These are phyloP conservation scores for Moesziomyces aphidis DNA, from an alignment of 1,284 basidiomycete genomes.

Conservation along the genomic window DNA sequence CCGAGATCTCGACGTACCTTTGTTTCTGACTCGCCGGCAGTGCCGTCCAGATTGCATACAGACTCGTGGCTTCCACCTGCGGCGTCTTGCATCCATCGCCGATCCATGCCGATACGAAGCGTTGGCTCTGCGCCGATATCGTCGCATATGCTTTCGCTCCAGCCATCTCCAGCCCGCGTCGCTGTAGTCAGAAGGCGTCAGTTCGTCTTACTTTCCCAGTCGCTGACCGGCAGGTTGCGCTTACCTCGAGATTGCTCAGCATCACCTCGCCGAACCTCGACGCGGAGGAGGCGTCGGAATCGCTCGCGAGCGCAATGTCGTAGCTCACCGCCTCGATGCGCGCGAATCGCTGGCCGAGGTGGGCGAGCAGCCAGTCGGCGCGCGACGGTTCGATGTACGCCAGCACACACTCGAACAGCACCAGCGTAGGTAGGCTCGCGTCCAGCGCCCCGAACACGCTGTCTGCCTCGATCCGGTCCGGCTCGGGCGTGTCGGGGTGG, in stretches of 20 bases:
- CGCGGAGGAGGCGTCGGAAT: slow-evolving; percentile 4
- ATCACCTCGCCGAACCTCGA: slow-evolving; percentile 64
- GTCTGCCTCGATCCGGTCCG: slow-evolving; percentile 11
- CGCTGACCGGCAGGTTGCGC: background rate
- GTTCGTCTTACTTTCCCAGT: background rate
- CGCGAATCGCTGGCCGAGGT: slow-evolving; percentile 24
- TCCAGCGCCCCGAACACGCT: slow-evolving; percentile 30
- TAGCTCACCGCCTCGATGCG: slow-evolving; percentile 51
- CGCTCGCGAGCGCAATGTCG: slow-evolving; percentile 63
- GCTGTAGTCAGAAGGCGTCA: slow-evolving; percentile 8
- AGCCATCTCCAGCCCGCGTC: slow-evolving; percentile 52
- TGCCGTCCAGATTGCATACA: slow-evolving; percentile 48
- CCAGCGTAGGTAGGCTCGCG: slow-evolving; percentile 45
- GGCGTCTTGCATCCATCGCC: background rate
- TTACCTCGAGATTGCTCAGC: slow-evolving; percentile 63
- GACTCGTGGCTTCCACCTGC: slow-evolving; percentile 14
- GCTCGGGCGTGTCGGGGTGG: slow-evolving; percentile 12
- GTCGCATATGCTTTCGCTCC: slow-evolving; percentile 59
- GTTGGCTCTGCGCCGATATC: slow-evolving; percentile 40
- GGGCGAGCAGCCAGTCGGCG: slow-evolving; percentile 45
- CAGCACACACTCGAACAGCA: slow-evolving; percentile 66
- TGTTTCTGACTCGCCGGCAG: slow-evolving; percentile 26
- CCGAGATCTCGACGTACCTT: slow-evolving; percentile 31
- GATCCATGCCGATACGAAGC: slow-evolving; percentile 36
- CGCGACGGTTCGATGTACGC: slow-evolving; percentile 53